phyloP scores from a whole-genome alignment of 805 yeast genomes.

The Saturnispora zaruensis region DNA sequence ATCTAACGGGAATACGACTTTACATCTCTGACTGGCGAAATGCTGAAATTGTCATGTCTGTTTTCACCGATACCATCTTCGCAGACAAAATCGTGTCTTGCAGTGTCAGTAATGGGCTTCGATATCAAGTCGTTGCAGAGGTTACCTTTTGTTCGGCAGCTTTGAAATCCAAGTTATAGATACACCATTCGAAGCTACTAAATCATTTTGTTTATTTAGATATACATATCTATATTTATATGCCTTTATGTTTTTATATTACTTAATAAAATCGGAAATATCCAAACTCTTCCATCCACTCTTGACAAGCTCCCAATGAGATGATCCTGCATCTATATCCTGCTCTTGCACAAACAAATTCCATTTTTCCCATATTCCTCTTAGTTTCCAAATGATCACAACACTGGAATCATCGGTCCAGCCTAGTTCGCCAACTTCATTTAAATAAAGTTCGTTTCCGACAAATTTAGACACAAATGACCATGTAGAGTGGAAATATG shows the following conservation, averaged over 20 bases:
- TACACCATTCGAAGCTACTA: background rate
- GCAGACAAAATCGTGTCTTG: background rate
- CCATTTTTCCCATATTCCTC: slow-evolving; percentile 83
- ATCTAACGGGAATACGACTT: background rate
- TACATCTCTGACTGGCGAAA: slow-evolving; percentile 1
- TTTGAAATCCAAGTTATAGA: slow-evolving; percentile 17
- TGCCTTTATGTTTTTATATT: background rate
- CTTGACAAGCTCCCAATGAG: slow-evolving; percentile 48
- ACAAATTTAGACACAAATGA: slow-evolving; percentile 70
- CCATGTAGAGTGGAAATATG: slow-evolving; percentile 81
- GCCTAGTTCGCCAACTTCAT: slow-evolving; percentile 45
- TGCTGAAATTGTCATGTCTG: background rate
- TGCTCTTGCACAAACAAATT: slow-evolving; percentile 83
- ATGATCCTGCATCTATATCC: slow-evolving; percentile 34
- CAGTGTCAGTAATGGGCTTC: slow-evolving; percentile 2
- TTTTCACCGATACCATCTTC: background rate
- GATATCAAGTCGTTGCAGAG: slow-evolving; percentile 6
- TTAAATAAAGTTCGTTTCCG: slow-evolving; percentile 24
- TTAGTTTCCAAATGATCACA: slow-evolving; percentile 64
- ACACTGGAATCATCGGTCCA: slow-evolving; percentile 74
- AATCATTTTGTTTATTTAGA: background rate
- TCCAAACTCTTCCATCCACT: slow-evolving; percentile 62
- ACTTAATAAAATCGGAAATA: background rate
- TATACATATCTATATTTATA: background rate
- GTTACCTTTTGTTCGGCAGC: background rate